These are phyloP conservation scores for Pleurotus cornucopiae DNA, from an alignment of 768 basidiomycete genomes.

Conservation along the genomic window DNA sequence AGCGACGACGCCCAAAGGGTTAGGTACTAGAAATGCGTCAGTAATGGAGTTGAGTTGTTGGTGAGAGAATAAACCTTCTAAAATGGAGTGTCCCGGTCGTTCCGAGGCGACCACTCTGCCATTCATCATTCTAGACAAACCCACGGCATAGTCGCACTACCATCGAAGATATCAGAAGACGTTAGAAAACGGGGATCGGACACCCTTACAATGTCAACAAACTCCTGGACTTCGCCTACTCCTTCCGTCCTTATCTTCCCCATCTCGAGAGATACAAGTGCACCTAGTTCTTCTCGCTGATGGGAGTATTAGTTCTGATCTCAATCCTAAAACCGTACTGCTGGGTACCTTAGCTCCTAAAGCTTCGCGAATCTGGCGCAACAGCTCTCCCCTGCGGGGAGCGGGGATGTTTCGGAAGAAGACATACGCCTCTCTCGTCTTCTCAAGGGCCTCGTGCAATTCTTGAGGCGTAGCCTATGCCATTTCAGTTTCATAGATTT, in stretches of 20 bases:
- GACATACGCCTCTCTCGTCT: constrained; percentile 69
- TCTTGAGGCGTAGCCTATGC: constrained; percentile 67
- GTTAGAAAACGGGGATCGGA: neutral
- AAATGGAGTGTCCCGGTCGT: constrained; percentile 84
- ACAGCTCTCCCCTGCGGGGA: constrained; percentile 82
- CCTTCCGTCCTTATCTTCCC: constrained; percentile 91
- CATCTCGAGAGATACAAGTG: constrained; percentile 84
- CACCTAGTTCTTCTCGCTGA: constrained; percentile 75
- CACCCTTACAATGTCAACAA: constrained; percentile 81
- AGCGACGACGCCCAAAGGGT: constrained; percentile 71
- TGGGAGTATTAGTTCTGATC: constrained; percentile 9
- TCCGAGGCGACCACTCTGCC: constrained; percentile 86
- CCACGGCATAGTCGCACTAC: constrained; percentile 93
- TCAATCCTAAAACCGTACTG: neutral
- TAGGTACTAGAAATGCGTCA: constrained; percentile 61
- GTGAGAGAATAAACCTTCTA: constrained; percentile 58
- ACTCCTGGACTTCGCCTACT: constrained; percentile 91
- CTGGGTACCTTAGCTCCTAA: constrained; percentile 64
- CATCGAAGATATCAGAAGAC: constrained; percentile 10
- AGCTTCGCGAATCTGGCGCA: constrained; percentile 84
- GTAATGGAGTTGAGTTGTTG: constrained; percentile 12
- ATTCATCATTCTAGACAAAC: constrained; percentile 92
- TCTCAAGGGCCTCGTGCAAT: constrained; percentile 61
- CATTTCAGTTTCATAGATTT: constrained; percentile 10
- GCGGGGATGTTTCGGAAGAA: constrained; percentile 75